These are phyloP conservation scores for Salix exigua DNA, from an alignment of 345 rosid genomes.

Conservation along the genomic window DNA sequence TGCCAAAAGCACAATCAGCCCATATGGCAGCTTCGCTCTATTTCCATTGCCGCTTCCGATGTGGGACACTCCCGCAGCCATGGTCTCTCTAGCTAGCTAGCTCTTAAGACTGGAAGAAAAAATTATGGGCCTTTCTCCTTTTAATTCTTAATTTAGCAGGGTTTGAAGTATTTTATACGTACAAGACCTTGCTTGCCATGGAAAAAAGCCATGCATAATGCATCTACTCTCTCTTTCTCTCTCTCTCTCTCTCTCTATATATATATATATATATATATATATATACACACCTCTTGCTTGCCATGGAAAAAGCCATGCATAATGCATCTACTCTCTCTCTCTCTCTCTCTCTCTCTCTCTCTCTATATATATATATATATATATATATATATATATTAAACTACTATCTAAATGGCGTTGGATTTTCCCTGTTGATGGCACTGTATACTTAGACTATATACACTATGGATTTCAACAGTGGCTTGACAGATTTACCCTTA, in stretches of 20 bases:
- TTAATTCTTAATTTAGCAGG: too few species aligned
- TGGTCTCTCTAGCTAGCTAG: neutral
- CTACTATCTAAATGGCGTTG: too few species aligned
- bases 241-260: conserved; percentile 2
- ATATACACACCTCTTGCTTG: too few species aligned
- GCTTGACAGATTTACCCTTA: too few species aligned
- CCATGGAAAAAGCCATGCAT: too few species aligned
- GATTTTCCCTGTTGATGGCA: rapidly evolving
- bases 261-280: neutral
- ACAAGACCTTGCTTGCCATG: conserved; percentile 35
- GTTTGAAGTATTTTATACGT: neutral
- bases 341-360: neutral
- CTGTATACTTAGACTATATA: too few species aligned
- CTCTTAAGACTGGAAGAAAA: neutral
- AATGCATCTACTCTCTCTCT: too few species aligned
- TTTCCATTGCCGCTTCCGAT: conserved; percentile 25
- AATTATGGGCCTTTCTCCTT: neutral
- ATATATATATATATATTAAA: neutral
- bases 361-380: neutral
- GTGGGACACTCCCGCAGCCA: conserved; percentile 32
- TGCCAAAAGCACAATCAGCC: conserved; percentile 47
- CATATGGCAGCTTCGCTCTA: conserved; percentile 42
- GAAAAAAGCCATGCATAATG: conserved; percentile 20
- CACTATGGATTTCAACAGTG: too few species aligned
- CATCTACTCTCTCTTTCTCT: neutral